phyloP scores from a whole-genome alignment of 257 asterid species.

The Oldenlandia corymbosa region DNA sequence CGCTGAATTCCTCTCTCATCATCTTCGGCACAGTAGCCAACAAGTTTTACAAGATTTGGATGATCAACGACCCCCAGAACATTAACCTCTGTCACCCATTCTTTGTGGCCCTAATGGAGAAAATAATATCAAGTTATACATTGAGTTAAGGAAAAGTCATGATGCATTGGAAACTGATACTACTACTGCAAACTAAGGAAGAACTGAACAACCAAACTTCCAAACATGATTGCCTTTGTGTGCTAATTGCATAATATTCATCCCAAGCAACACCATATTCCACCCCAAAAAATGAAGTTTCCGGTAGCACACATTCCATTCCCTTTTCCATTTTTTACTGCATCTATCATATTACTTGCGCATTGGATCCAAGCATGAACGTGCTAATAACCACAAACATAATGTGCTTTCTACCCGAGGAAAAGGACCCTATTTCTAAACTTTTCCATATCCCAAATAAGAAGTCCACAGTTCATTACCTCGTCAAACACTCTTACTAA shows the following conservation, averaged over 20 bases:
- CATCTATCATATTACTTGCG: background rate
- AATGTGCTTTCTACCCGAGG: too few species aligned
- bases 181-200: background rate
- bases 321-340: background rate
- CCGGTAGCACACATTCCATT: background rate
- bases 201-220: background rate
- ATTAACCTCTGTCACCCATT: slow-evolving; percentile 98
- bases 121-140: slow-evolving; percentile 11
- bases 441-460: too few species aligned
- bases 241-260: background rate
- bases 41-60: slow-evolving; percentile 80
- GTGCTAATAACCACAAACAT: too few species aligned
- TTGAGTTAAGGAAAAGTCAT: background rate
- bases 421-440: too few species aligned
- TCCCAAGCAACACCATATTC: background rate
- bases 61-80: slow-evolving; percentile 92
- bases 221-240: background rate
- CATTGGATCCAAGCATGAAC: background rate
- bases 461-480: too few species aligned
- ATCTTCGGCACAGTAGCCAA: slow-evolving; percentile 97
- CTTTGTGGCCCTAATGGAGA: slow-evolving; percentile 80
- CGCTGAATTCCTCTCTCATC: slow-evolving; percentile 97
- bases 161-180: too few species aligned
- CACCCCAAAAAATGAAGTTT: too few species aligned
- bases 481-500: too few species aligned